Evolutionary conservation across 2,329 filamentous ascomycete species (phyloP).

Genomic region (Cordyceps cicadae): DNA sequence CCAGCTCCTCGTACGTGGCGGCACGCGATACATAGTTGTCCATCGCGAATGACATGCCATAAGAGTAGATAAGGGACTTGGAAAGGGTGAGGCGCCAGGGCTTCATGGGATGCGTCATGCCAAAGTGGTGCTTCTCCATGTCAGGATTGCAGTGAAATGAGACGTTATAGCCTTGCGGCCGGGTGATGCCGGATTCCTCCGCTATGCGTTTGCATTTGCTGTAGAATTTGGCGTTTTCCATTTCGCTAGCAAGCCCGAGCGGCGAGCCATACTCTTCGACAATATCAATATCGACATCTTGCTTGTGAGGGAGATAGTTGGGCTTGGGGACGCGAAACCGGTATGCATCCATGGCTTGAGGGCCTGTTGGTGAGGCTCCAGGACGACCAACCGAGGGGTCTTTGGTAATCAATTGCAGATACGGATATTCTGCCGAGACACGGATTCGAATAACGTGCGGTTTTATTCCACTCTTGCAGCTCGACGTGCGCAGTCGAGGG

Average conservation of each 20-base stretch:
- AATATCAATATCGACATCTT: constrained; percentile 43
- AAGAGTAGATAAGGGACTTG: constrained; percentile 88
- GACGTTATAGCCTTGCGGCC: constrained; percentile 79
- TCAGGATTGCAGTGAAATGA: constrained; percentile 93
- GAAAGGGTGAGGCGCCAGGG: constrained; percentile 94
- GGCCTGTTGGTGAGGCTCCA: background rate
- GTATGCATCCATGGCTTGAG: constrained; percentile 39
- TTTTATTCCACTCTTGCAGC: background rate
- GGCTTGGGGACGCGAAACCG: constrained; percentile 47
- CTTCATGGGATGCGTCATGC: constrained; percentile 96
- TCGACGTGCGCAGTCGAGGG: background rate
- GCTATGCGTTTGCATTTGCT: constrained; percentile 50
- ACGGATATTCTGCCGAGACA: background rate
- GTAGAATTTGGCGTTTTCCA: constrained; percentile 49
- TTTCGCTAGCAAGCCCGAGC: constrained; percentile 41
- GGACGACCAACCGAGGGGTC: background rate
- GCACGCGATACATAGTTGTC: constrained; percentile 80
- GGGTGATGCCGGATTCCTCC: constrained; percentile 60
- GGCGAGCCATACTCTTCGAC: constrained; percentile 45
- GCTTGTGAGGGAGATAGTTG: constrained; percentile 51
- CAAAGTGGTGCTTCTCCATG: constrained; percentile 96
- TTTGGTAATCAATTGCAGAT: background rate
- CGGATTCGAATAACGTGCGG: background rate
- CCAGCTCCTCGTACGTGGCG: constrained; percentile 81
- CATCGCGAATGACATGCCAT: constrained; percentile 95